These are phyloP conservation scores for Sherardia arvensis DNA, from an alignment of 257 asterid genomes.

Conservation along the genomic window DNA sequence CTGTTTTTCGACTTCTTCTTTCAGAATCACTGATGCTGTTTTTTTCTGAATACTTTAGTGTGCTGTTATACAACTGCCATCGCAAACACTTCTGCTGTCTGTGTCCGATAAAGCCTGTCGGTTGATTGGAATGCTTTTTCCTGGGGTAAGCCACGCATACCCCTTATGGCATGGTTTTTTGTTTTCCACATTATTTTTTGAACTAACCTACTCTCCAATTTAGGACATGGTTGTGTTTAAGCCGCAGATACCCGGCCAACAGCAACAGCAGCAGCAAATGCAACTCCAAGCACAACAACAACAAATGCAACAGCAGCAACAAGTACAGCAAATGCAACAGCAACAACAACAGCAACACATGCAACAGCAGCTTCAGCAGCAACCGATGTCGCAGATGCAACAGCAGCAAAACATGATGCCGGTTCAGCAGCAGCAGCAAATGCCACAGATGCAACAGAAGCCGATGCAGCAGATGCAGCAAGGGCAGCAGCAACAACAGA, in stretches of 20 bases:
- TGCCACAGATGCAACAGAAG: slow-evolving; percentile 11
- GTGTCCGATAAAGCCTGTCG: slow-evolving; percentile 75
- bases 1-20: too few relatives aligned
- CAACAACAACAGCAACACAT: slow-evolving; percentile 27
- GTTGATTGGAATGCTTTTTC: slow-evolving; percentile 85
- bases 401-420: slow-evolving; percentile 22
- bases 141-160: slow-evolving; percentile 51
- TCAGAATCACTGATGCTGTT: not conserved
- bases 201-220: not conserved
- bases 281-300: too few relatives aligned
- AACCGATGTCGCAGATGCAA: slow-evolving; percentile 18
- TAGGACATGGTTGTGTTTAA: slow-evolving; percentile 87
- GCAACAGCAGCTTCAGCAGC: slow-evolving; percentile 29
- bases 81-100: slow-evolving; percentile 72
- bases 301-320: slow-evolving; percentile 15
- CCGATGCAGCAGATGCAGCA: slow-evolving; percentile 17
- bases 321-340: slow-evolving; percentile 17
- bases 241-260: slow-evolving; percentile 61
- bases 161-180: not conserved
- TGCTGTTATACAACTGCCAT: slow-evolving; percentile 89
- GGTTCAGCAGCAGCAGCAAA: slow-evolving; percentile 17
- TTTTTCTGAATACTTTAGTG: slow-evolving; percentile 36
- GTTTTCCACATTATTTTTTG: not conserved
- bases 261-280: slow-evolving; percentile 30
- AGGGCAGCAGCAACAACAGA: slow-evolving; percentile 9